Evolutionary conservation across 495 filamentous ascomycete genomes (phyloP).

Genomic region (Neurospora tetrasperma): DNA sequence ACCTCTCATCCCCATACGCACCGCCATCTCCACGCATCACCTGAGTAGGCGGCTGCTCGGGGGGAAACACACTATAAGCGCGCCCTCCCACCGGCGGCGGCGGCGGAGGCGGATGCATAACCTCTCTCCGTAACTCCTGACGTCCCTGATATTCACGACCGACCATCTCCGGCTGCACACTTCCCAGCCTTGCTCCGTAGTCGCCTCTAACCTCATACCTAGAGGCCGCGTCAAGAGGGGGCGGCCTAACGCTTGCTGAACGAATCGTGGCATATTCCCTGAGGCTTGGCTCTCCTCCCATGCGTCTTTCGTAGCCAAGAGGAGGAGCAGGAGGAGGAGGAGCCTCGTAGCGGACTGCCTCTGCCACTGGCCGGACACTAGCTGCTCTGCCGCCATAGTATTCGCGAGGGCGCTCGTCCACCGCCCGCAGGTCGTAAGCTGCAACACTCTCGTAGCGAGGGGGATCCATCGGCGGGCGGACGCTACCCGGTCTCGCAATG

Average conservation of each 20-base stretch:
- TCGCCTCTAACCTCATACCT: slow-evolving; percentile 17
- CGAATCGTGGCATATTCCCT: slow-evolving; percentile 19
- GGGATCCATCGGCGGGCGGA: slow-evolving; percentile 34
- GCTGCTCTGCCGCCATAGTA: slow-evolving; percentile 38
- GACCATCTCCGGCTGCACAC: slow-evolving; percentile 31
- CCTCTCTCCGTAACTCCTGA: slow-evolving; percentile 30
- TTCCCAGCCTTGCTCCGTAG: slow-evolving; percentile 21
- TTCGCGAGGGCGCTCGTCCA: slow-evolving; percentile 36
- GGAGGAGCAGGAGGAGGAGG: slow-evolving; percentile 13
- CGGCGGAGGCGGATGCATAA: slow-evolving; percentile 15
- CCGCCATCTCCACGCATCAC: slow-evolving; percentile 25
- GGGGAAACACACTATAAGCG: slow-evolving; percentile 36
- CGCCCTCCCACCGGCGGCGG: slow-evolving; percentile 15
- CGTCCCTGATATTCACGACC: slow-evolving; percentile 29
- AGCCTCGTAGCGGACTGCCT: slow-evolving; percentile 44
- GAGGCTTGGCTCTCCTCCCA: slow-evolving; percentile 29
- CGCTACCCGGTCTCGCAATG: slow-evolving; percentile 46
- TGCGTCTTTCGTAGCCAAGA: slow-evolving; percentile 33
- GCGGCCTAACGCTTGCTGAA: slow-evolving; percentile 23
- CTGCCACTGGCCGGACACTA: slow-evolving; percentile 43
- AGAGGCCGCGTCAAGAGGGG: slow-evolving; percentile 1
- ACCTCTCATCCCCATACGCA: slow-evolving; percentile 25
- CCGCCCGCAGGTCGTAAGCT: slow-evolving; percentile 19
- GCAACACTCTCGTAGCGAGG: slow-evolving; percentile 9
- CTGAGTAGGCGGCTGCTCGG: slow-evolving; percentile 12